A percentile compares a stretch with the other conserved stretches of the same genome.
phyloP scores from a whole-genome alignment of 768 basidiomycete genomes.

The Mrakia gelida region DNA sequence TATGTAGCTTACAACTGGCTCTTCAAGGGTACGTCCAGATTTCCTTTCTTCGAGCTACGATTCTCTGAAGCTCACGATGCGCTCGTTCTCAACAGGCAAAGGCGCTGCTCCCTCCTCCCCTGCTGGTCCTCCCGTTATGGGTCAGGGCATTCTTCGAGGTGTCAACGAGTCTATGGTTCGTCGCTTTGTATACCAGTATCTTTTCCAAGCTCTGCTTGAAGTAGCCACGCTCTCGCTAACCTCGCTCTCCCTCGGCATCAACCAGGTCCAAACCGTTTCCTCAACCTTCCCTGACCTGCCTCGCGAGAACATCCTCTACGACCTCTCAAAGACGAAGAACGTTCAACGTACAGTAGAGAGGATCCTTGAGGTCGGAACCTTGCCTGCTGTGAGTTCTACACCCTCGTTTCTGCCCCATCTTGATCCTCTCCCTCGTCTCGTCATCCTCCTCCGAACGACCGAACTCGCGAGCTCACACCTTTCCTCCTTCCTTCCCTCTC shows the following conservation, averaged over 20 bases:
- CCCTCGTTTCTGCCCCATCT: not conserved
- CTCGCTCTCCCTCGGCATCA: not conserved
- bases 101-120: not conserved
- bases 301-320: constrained; percentile 23
- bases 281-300: constrained; percentile 27
- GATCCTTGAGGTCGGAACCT: constrained; percentile 8
- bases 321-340: constrained; percentile 23
- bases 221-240: not conserved
- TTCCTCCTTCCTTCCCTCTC: not conserved
- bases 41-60: not conserved
- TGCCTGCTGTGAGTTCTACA: constrained; percentile 13
- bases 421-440: no score
- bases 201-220: no score
- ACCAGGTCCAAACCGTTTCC: constrained; percentile 24
- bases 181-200: no score
- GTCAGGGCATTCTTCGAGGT: constrained; percentile 24
- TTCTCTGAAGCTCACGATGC: not conserved
- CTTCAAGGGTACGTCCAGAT: constrained; percentile 1
- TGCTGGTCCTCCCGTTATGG: constrained; percentile 22
- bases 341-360: constrained; percentile 24
- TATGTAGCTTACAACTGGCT: constrained; percentile 29
- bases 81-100: not conserved
- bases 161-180: constrained; percentile 25
- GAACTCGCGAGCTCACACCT: not conserved
- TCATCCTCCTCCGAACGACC: not conserved